Evolutionary conservation across 345 rosid species (phyloP), one percentile per base, ranked within the genome.

Genomic region (Brassica cretica): DNA sequence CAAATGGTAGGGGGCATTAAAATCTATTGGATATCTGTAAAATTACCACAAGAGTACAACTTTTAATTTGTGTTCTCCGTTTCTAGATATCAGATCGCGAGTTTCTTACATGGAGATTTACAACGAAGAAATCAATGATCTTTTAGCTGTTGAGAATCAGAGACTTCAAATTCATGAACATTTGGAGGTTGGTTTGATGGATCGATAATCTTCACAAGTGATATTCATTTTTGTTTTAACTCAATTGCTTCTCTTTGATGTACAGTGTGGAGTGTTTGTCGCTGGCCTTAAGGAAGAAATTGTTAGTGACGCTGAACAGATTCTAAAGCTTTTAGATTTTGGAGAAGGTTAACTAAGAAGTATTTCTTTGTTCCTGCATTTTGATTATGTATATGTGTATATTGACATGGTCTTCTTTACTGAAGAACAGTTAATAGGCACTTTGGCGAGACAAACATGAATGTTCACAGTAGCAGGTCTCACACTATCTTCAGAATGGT

Each of bases 91-190:
- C 87, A 21, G 86, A 90, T 19, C 89, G 98, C 2, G 99, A 95
- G 83, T 94, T 81, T 95, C 97, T 5, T 95, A 95, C 79, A 89
- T 94, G 98, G 98, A 92, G 75, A 92, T 92, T 73, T 94, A 92
- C 74, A 91, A 44, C 4, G 15, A 44, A 11, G 53, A 44, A 12
- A 44, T 44, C 53, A 44, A 44, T 44, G 53, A 44, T 44, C 11
- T 44, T 10, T 44, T 44, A 44, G n/a, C 15, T 11, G 53, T 44
- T 11, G 96, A 88, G 85, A 91, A 89, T 62, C 98, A 91, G 15
- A 44, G 53, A 11, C 51, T 44, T n/a, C 53, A 44, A 12, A 44
- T 44, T 44, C n/a, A 12, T 12, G 53, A 44, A 44, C 53, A 44
- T 44, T 44, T 41, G 49, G 49, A 41, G 49, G 14, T 41, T 2